Base-by-base conservation (phyloP, 2,329 filamentous ascomycete species). In the Plenodomus tracheiphilus region DNA sequence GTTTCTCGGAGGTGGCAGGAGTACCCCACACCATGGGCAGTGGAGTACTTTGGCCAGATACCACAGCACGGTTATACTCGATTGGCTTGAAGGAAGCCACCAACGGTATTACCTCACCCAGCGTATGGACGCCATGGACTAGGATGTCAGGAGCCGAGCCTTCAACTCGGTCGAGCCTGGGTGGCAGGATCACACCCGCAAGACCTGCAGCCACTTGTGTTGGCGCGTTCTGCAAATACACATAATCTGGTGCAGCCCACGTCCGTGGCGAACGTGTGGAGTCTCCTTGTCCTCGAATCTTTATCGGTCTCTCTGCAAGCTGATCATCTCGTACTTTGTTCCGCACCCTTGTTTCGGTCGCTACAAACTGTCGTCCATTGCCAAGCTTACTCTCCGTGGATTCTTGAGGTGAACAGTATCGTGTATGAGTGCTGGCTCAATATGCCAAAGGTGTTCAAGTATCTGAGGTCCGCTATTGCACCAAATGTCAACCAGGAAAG, bases 401-500 rank as follows among this genome's bases (percentile, higher is more conserved):
- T n/a, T 38, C 36, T 35, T 18, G 41, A 41, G 10, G 49, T 25
- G 46, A 35, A 49, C 20, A 16, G 7, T 6, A 4, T 45, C 30
- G 17, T 40, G 41, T 25, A 42, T 34, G n/a, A n/a, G 39, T 41
- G 40, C 41, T 19, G 32, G 38, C 16, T 32, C 39, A 58, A 41
- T 25, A 66, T 69, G 57, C 54, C 54, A 25, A 59, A 49, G 36
- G 52, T 57, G 44, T 65, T 66, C 20, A 66, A 57, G 28, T 62
- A 54, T 47, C 53, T 69, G 43, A 69, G 61, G 40, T 43, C 55
- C 13, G 66, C 59, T 3, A 59, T 69, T 13, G 55, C 63, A 11
- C 67, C 65, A 8, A 66, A 56, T 41, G 54, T 60, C 41, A 58
- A 61, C 19, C 59, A 62, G 7, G 52, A 61, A 30, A 51, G 56